A percentile compares a stretch with the other conserved stretches of the same genome.
These are phyloP conservation scores for Lentinula novae-zelandiae DNA, from an alignment of 1,284 basidiomycete genomes.

Conservation along the genomic window DNA sequence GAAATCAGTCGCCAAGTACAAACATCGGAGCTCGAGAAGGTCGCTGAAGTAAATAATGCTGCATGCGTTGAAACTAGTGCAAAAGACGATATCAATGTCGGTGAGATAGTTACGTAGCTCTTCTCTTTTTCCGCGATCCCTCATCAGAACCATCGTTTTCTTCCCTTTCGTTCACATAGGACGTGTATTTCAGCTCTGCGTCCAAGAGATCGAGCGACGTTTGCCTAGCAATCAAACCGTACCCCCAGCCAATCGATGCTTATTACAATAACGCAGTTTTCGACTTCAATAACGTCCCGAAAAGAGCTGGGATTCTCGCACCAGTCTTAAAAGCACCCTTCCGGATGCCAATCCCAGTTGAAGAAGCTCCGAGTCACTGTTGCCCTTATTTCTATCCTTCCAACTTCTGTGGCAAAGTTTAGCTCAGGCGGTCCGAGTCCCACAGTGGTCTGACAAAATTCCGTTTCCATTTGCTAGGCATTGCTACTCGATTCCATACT, in stretches of 20 bases:
- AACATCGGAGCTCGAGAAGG: slow-evolving; percentile 67
- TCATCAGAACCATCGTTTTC: not conserved
- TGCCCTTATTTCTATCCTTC: too few species aligned
- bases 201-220: slow-evolving; percentile 83
- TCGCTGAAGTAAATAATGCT: slow-evolving; percentile 72
- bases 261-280: slow-evolving; percentile 53
- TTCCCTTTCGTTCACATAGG: slow-evolving; percentile 37
- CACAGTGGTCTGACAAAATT: too few species aligned
- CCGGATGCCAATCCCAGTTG: too few species aligned
- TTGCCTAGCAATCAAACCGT: slow-evolving; percentile 55
- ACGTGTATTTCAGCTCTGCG: slow-evolving; percentile 86
- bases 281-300: too few species aligned
- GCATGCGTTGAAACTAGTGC: slow-evolving; percentile 89
- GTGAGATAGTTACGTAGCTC: slow-evolving; percentile 46
- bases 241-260: slow-evolving; percentile 56
- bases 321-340: too few species aligned
- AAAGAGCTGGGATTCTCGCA: too few species aligned
- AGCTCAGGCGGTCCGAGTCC: too few species aligned
- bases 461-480: too few species aligned
- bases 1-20: slow-evolving; percentile 69
- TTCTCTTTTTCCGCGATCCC: not conserved
- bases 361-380: too few species aligned
- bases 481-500: not conserved
- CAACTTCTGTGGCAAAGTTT: too few species aligned
- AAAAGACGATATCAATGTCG: slow-evolving; percentile 85